These are phyloP conservation scores for Pezicula neosporulosa DNA, from an alignment of 2,329 filamentous ascomycete species.

Conservation along the genomic window DNA sequence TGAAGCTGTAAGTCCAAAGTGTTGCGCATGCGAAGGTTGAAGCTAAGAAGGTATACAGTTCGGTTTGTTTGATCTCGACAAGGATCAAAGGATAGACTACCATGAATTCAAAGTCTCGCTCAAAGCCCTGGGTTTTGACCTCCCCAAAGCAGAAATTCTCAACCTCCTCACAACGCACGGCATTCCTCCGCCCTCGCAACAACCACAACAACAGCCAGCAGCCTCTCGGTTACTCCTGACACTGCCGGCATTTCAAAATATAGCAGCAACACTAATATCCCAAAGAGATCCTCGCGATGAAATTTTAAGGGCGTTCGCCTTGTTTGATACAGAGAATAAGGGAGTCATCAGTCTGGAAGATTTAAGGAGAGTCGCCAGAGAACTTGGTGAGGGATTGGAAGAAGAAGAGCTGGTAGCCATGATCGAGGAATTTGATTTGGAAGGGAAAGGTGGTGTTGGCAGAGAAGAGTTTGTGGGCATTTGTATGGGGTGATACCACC, in stretches of 20 bases:
- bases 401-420: slow-evolving; percentile 92
- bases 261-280: slow-evolving; percentile 78
- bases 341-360: slow-evolving; percentile 88
- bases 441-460: slow-evolving; percentile 79
- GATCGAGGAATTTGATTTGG: slow-evolving; percentile 97
- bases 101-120: slow-evolving; percentile 97
- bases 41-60: slow-evolving; percentile 53
- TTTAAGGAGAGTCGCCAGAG: slow-evolving; percentile 79
- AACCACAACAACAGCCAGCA: slow-evolving; percentile 33
- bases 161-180: slow-evolving; percentile 79
- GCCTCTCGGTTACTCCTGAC: slow-evolving; percentile 59
- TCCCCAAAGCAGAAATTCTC: slow-evolving; percentile 82
- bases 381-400: slow-evolving; percentile 87
- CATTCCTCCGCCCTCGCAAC: slow-evolving; percentile 59
- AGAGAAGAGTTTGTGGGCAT: slow-evolving; percentile 58
- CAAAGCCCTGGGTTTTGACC: slow-evolving; percentile 90
- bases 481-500: slow-evolving; percentile 27
- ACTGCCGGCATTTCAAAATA: slow-evolving; percentile 67
- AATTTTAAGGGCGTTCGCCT: slow-evolving; percentile 82
- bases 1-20: slow-evolving; percentile 68
- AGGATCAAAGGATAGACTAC: slow-evolving; percentile 91
- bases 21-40: neutral
- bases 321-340: slow-evolving; percentile 93
- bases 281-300: slow-evolving; percentile 86
- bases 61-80: slow-evolving; percentile 93